phyloP scores from a whole-genome alignment of 805 yeast species.

The Starmerella vitae region DNA sequence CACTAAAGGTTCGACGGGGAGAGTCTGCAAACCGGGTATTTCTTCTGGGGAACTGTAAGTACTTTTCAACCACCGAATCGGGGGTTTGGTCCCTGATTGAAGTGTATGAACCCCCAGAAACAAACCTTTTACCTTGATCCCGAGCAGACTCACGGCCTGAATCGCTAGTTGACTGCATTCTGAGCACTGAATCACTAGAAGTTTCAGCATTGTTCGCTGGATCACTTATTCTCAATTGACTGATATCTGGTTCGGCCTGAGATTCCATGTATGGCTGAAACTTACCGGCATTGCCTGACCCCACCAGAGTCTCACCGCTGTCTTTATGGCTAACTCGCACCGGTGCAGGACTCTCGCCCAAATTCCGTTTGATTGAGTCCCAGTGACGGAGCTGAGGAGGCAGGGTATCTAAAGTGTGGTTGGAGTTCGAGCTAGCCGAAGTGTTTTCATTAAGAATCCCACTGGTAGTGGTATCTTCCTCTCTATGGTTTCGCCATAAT shows the following conservation, averaged over 20 bases:
- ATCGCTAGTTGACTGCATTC: not conserved
- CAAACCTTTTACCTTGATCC: not conserved
- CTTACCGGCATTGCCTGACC: not conserved
- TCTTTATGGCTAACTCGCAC: not conserved
- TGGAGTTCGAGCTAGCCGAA: not conserved
- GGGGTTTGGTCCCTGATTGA: not conserved
- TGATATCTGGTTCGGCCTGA: not conserved
- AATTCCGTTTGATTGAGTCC: constrained; percentile 8
- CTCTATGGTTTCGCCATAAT: not conserved
- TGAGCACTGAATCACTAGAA: not conserved
- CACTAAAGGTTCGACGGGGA: not conserved
- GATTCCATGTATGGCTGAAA: not conserved
- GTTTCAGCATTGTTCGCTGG: not conserved
- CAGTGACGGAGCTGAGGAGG: constrained; percentile 10
- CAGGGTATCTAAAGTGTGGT: constrained; percentile 14
- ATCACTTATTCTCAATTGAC: not conserved
- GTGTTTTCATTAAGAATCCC: not conserved
- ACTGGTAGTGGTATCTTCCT: constrained; percentile 11
- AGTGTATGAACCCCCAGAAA: not conserved
- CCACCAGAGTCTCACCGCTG: not conserved
- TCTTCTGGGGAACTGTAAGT: not conserved
- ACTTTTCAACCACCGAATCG: not conserved
- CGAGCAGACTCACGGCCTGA: not conserved
- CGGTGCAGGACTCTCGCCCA: not conserved
- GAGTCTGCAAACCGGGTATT: not conserved